These are phyloP conservation scores for Sarocladium strictum DNA, from an alignment of 2,329 filamentous ascomycete species.

Conservation along the genomic window DNA sequence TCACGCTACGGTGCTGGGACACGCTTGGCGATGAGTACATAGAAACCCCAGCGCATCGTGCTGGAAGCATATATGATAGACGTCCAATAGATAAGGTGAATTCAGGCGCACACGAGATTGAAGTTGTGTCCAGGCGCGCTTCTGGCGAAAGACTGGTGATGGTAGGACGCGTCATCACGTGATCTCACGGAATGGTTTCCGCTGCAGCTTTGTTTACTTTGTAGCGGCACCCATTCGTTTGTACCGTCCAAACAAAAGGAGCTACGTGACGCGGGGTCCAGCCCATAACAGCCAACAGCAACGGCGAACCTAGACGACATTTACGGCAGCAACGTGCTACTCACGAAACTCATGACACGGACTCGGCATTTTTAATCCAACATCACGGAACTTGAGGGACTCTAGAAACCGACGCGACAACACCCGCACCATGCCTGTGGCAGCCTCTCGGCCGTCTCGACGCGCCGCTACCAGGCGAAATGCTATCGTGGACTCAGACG, in stretches of 20 bases:
- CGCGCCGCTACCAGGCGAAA: conserved; percentile 57
- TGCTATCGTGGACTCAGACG: conserved; percentile 73
- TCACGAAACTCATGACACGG: no score
- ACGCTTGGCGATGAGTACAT: no score
- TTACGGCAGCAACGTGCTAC: no score
- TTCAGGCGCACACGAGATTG: no score
- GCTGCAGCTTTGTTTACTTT: conserved; percentile 5
- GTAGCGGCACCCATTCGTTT: not conserved
- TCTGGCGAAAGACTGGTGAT: not conserved
- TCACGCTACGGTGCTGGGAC: no score
- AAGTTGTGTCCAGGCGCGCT: no score
- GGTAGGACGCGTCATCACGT: not conserved
- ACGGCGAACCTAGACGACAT: not conserved
- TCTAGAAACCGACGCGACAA: not conserved
- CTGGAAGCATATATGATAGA: no score
- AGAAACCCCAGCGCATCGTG: no score
- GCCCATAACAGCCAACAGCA: not conserved
- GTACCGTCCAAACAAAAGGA: conserved; percentile 1
- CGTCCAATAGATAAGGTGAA: no score
- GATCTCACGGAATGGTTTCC: not conserved
- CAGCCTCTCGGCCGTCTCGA: conserved; percentile 25
- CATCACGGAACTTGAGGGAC: not conserved
- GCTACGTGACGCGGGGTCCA: conserved; percentile 4
- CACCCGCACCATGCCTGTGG: conserved; percentile 19
- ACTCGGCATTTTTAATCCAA: no score